Evolutionary conservation across 441 rosid species (phyloP), one percentile per base, ranked within the genome.

Genomic region (Lepidium campestre): DNA sequence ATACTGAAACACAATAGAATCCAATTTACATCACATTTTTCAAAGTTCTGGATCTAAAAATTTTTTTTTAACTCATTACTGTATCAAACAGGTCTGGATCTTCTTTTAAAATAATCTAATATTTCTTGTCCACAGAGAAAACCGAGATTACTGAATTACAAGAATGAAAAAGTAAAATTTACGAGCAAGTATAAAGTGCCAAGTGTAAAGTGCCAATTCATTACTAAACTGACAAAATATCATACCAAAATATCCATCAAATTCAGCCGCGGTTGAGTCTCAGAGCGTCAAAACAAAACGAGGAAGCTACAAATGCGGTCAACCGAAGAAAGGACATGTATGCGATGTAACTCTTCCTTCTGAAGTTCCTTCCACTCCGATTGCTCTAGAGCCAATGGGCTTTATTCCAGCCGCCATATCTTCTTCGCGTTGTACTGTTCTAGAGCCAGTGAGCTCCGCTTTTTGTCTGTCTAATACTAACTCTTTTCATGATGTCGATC

Each of bases 171-270:
- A 47, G 0, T 5, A 2, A 42, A 34, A 41, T 68, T 59, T 83
- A 93, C 97, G 90, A 84, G 96, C 97, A 88, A 77, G 96, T 90
- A 77, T 90, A 93, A 31, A 93, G 90, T 77, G n/a, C n/a, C n/a
- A n/a, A n/a, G n/a, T n/a, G n/a, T n/a, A n/a, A n/a, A n/a, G n/a
- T n/a, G n/a, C n/a, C n/a, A n/a, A n/a, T n/a, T n/a, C n/a, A n/a
- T n/a, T n/a, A n/a, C n/a, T n/a, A n/a, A n/a, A n/a, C n/a, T n/a
- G n/a, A n/a, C n/a, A n/a, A n/a, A n/a, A n/a, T n/a, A n/a, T n/a
- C n/a, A n/a, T n/a, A n/a, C n/a, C n/a, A n/a, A n/a, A n/a, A n/a
- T n/a, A n/a, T n/a, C n/a, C n/a, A n/a, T n/a, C n/a, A n/a, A n/a
- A n/a, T n/a, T 50, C 77, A 37, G 68, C 82, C 29, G 65, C 81